Conservation (phyloP, 2,329 filamentous ascomycete genomes). For the Pezizomycotina sp. region DNA sequence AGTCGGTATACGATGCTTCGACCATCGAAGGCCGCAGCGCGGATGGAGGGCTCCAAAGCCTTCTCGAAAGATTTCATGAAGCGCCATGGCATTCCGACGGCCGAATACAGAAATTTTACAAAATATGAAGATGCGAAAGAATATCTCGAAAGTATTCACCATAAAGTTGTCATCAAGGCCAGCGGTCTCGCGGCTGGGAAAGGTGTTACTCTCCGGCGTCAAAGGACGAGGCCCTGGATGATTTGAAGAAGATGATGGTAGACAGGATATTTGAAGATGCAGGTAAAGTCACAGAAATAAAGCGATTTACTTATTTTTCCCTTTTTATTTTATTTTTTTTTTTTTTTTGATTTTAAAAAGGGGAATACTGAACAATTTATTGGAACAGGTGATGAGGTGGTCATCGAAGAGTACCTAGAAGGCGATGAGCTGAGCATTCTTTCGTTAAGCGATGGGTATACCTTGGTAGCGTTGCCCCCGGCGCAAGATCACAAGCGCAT, state of each 20-base stretch:
- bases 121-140: conserved; percentile 53
- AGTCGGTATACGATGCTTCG: conserved; percentile 67
- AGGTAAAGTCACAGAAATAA: conserved; percentile 28
- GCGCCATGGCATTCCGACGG: conserved; percentile 74
- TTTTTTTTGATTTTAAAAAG: no score
- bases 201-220: conserved; percentile 78
- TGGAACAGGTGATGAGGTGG: conserved; percentile 56
- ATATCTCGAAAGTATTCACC: conserved; percentile 55
- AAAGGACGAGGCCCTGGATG: conserved; percentile 66
- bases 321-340: no score
- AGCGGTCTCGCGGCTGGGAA: conserved; percentile 85
- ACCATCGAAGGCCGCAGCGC: conserved; percentile 71
- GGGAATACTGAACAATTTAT: no score
- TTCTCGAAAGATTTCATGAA: conserved; percentile 98
- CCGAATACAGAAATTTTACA: conserved; percentile 75
- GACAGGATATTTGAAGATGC: conserved; percentile 71
- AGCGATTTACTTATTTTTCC: no score
- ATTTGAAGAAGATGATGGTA: conserved; percentile 79
- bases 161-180: conserved; percentile 84
- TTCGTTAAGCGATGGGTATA: conserved; percentile 78
- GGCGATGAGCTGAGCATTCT: conserved; percentile 87
- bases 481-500: conserved; percentile 96
- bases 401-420: conserved; percentile 84
- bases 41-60: conserved; percentile 90
- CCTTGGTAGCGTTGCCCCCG: conserved; percentile 65